Base-by-base conservation (phyloP, 1,139 yeast species). In the Eremothecium sinecaudum region DNA sequence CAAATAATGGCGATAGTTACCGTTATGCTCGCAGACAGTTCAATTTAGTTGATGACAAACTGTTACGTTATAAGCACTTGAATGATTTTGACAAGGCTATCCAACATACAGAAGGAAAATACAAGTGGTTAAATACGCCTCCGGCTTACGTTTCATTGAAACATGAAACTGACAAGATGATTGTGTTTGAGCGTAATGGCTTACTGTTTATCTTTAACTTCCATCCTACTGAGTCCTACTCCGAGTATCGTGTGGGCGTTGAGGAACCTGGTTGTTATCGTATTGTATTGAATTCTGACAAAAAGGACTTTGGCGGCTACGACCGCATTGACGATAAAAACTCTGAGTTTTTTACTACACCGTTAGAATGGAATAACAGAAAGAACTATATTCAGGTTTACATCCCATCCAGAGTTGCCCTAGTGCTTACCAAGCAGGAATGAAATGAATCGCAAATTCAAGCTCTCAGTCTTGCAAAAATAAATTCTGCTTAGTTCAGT, bases 21-120 rank as follows among this genome's bases (percentile, higher is more conserved):
- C 92, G 82, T 59, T 90, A 90, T 53, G 95, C 97, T 5, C 74
- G 97, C 54, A 74, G 98, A 51, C 97, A 90, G 60, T 90, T 90
- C 68, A 82, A 82, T 50, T 68, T 90, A 47, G 73, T 80, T 24
- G 78, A 80, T 40, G 96, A 90, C 56, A 71, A 78, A 19, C 62
- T 83, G 43, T 67, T 90, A 49, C 72, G 94, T 44, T 90, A 90
- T 64, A 74, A 75, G 55, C 79, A 69, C 46, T 65, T 90, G 48
- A 80, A 79, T 57, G 67, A 66, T 14, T 90, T 87, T 62, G 98
- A 90, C 58, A 63, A 71, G 28, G 87, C 80, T 12, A 76, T 90
- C 86, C 94, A 86, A 59, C 67, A 67, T 39, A 64, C 79, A 30
- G 97, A 87, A 58, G 58, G 68, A 14, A 64, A 69, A 35, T 81